Evolutionary conservation across 148 eudicot species (phyloP), one percentile per base, ranked within the genome.

Genomic region (Rhododendron molle): DNA sequence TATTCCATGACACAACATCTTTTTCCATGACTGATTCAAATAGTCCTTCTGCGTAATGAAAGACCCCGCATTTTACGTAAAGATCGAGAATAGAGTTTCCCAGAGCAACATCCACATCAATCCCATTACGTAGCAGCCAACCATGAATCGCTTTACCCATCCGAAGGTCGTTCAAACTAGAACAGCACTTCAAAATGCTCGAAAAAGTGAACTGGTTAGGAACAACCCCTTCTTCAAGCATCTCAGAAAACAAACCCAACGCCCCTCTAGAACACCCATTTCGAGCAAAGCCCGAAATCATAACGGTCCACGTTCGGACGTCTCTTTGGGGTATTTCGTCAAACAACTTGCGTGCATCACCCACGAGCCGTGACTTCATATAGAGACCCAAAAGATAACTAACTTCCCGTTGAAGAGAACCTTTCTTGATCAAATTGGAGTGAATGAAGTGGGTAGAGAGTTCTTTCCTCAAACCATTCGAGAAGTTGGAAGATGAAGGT

Each of bases 161-260:
- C 54, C 26, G 23, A 84, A 92, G 83, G 83, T 86, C 88, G n/a
- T 89, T 87, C 56, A 82, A 86, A 84, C 85, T 67, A 54, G 94
- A 88, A 86, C 96, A 93, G 85, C 96, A 92, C 91, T 93, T 96
- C 67, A 96, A 91, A 52, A 91, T 91, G 86, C 95, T 93, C 34
- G 98, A 92, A 82, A 96, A 85, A 3, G 96, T 96, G 88, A 92
- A 93, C 69, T 87, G 91, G 88, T 93, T 96, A 4, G 98, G 98
- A 83, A 87, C 86, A 72, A 86, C 87, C 7, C 94, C 92, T 67
- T 90, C 89, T 14, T 40, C 83, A 38, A 87, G 86, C 98, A 96
- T 96, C 74, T 88, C 21, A 7, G 85, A 14, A 71, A 93, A 96
- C 21, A 71, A 72, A 85, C 84, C 90, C 84, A 96, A 71, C 38